Base-by-base conservation (phyloP, 2,329 filamentous ascomycete genomes). In the Fusarium hainanense region DNA sequence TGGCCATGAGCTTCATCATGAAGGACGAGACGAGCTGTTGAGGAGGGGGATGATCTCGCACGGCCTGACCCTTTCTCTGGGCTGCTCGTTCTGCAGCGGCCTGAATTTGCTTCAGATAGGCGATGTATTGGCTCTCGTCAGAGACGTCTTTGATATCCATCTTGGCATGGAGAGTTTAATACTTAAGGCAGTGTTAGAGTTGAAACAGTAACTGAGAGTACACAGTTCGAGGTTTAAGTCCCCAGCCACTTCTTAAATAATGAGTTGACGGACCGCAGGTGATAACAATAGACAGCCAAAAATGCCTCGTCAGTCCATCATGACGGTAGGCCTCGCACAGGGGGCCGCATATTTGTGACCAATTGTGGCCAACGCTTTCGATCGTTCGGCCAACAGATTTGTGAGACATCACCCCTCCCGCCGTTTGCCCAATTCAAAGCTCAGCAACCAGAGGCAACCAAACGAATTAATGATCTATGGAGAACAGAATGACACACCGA, bases 81-180 rank as follows among this genome's bases (percentile, higher is more conserved):
- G 50, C 50, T 6, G 56, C 56, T 41, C 5, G 48, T 12, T 56
- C 47, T 30, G 40, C 41, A 21, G 40, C 28, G 6, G 6, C 6
- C 30, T 59, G n/a, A 27, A 59, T 14, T 10, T 37, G 30, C 27
- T 46, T 59, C 30, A 59, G 30, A 13, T 40, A 43, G 6, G 14
- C 30, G 14, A 59, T 55, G 7, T 37, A 54, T 12, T 40, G 0
- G 10, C 23, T 42, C n/a, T 59, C 30, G 13, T 56, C 25, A 14
- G 27, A 59, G 21, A 59, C 30, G 10, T 59, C 56, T 40, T 56
- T 56, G 25, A 56, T n/a, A 27, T 59, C 56, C 30, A 59, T 59
- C 7, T 56, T 56, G 23, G 4, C 16, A 25, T 52, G 18, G 2
- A 41, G 1, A 25, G 20, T 20, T 52, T 1, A 30, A 32, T 18